Percentiles rank a stretch among this genome's conserved stretches.
Conservation (phyloP, 2,329 filamentous ascomycete genomes). For the Penicillium janthinellum region DNA sequence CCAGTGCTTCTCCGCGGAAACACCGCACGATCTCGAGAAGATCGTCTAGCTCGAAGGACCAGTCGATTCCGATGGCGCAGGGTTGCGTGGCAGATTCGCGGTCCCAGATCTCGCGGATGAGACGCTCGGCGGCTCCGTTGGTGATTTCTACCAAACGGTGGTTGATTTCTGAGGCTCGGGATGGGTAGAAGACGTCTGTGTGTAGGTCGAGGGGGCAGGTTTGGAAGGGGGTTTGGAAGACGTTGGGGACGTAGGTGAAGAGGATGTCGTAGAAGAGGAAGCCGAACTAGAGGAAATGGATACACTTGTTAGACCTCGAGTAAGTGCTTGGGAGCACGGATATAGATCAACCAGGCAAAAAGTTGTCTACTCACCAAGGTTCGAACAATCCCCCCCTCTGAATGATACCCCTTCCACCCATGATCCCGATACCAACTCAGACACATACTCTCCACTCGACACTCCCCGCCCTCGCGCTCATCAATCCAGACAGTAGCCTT, state of each 20-base stretch:
- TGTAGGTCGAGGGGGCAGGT: constrained; percentile 90
- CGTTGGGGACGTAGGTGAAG: constrained; percentile 90
- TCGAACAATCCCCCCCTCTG: constrained; percentile 87
- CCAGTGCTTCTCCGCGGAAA: constrained; percentile 78
- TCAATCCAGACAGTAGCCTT: constrained; percentile 83
- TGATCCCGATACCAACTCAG: constrained; percentile 78
- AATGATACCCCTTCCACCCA: constrained; percentile 94
- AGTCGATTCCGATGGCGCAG: constrained; percentile 88
- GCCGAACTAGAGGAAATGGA: constrained; percentile 55
- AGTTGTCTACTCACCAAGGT: constrained; percentile 60
- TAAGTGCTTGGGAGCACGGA: background rate
- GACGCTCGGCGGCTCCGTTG: constrained; percentile 71
- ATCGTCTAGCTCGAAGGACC: constrained; percentile 80
- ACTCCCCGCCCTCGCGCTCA: constrained; percentile 69
- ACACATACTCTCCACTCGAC: constrained; percentile 92
- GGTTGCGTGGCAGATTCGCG: constrained; percentile 70
- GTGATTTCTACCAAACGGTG: constrained; percentile 80
- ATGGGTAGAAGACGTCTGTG: constrained; percentile 87
- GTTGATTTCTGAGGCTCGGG: constrained; percentile 86
- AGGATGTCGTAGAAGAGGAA: constrained; percentile 93
- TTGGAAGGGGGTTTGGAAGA: constrained; percentile 95
- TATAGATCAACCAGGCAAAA: background rate
- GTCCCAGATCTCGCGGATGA: constrained; percentile 70
- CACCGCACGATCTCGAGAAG: constrained; percentile 75
- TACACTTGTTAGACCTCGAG: background rate